Base-by-base conservation (phyloP, 2,329 filamentous ascomycete genomes). In the Geosmithia flava region DNA sequence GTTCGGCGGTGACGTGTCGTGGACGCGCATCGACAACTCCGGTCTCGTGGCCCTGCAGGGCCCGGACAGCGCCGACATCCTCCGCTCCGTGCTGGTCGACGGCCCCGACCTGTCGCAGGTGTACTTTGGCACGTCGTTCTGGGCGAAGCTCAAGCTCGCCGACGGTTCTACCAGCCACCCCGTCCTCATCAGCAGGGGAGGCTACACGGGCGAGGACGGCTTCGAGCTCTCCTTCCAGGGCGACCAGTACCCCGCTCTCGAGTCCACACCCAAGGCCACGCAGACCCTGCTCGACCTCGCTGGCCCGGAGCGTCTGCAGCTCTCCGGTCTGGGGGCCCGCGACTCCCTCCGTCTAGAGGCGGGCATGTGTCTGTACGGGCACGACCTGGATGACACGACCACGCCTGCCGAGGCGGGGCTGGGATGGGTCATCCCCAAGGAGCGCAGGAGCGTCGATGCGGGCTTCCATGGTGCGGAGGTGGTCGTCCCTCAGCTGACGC, bases 331-430 rank as follows among this genome's bases (percentile, higher is more conserved):
- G 0, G 93, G 90, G 10, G 88, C 93, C 2, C 80, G 93, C 53
- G 93, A 98, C 66, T 94, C 85, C 52, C 79, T 98, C 51, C 83
- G 93, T 44, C 80, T 98, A 29, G 93, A 98, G 70, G 93, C 93
- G 0, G 93, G 93, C 52, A 95, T 98, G 91, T 98, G 93, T 66
- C 76, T 98, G n/a, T 98, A 98, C 68, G 93, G 93, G n/a, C 88
- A 97, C 68, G 93, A 98, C 64, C 78, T 98, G 39, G 82, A 94
- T 62, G 91, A 95, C 61, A 64, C 66, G n/a, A 80, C 74, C 17
- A 80, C 76, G 16, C 76, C 76, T 16, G 74, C 75, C 53, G 77
- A 80, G 65, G 77, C 67, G 30, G 70, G 65, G 15, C 70, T 81
- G 30, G 61, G 64, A 54, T 98, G 93, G 91, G 78, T 96, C 59